These are phyloP conservation scores for Fusarium circinatum DNA, from an alignment of 2,329 filamentous ascomycete genomes.

Conservation along the genomic window DNA sequence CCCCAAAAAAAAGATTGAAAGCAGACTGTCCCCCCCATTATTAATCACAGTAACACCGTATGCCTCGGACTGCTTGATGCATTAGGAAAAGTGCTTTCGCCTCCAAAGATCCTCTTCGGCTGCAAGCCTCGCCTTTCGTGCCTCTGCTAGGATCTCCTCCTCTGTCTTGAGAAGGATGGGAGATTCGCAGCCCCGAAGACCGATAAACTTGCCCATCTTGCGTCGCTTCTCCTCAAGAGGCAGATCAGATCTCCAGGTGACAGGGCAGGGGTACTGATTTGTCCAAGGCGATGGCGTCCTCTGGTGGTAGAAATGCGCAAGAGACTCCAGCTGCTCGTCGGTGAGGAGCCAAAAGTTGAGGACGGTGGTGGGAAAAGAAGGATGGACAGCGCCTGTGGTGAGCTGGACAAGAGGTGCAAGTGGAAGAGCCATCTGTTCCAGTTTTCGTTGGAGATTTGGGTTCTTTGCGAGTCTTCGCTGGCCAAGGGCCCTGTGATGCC, in stretches of 20 bases:
- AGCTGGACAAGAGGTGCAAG: slow-evolving; percentile 75
- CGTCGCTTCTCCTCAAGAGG: slow-evolving; percentile 74
- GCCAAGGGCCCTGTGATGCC: slow-evolving; percentile 46
- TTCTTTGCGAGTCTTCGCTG: slow-evolving; percentile 54
- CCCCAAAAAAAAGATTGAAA: background rate
- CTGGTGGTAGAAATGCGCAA: slow-evolving; percentile 81
- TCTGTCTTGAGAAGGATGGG: slow-evolving; percentile 54
- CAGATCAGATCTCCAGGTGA: slow-evolving; percentile 67
- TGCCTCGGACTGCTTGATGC: background rate
- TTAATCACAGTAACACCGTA: slow-evolving; percentile 8
- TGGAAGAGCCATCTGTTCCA: slow-evolving; percentile 71
- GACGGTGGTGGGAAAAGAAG: slow-evolving; percentile 71
- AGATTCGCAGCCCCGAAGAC: slow-evolving; percentile 67
- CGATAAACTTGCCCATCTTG: slow-evolving; percentile 79
- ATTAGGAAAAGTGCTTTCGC: slow-evolving; percentile 55
- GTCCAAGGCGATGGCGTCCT: slow-evolving; percentile 65
- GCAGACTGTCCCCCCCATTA: slow-evolving; percentile 1
- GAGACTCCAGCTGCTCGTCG: slow-evolving; percentile 73
- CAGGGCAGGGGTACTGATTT: slow-evolving; percentile 72
- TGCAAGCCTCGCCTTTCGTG: slow-evolving; percentile 50
- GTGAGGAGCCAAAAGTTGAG: slow-evolving; percentile 80
- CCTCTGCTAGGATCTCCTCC: slow-evolving; percentile 60
- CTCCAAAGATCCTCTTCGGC: slow-evolving; percentile 60
- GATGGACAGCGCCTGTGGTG: slow-evolving; percentile 69
- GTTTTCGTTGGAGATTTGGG: slow-evolving; percentile 67